These are phyloP conservation scores for Fusarium begoniae DNA, from an alignment of 2,329 filamentous ascomycete genomes.

Conservation along the genomic window DNA sequence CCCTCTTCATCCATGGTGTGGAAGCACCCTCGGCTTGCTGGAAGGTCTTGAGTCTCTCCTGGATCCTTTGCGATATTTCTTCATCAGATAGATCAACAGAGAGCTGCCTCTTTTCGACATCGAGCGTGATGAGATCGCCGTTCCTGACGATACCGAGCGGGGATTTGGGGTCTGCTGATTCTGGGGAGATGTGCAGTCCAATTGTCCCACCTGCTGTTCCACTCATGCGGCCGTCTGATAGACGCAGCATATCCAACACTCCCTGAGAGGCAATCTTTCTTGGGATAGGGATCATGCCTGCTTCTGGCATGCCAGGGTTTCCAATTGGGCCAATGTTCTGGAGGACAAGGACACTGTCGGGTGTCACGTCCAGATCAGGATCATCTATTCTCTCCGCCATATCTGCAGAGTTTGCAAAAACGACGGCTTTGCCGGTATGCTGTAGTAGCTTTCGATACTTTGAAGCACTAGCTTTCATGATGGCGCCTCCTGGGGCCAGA, in stretches of 20 bases:
- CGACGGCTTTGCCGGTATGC: constrained; percentile 61
- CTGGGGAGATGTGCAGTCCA: constrained; percentile 86
- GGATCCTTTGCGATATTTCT: constrained; percentile 71
- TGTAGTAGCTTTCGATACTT: constrained; percentile 72
- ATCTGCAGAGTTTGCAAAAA: constrained; percentile 81
- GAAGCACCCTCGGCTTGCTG: constrained; percentile 40
- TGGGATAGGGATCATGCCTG: constrained; percentile 70
- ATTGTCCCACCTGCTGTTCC: constrained; percentile 92
- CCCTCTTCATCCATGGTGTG: constrained; percentile 1
- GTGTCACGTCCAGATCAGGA: constrained; percentile 68
- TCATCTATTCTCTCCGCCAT: constrained; percentile 71
- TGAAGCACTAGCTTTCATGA: constrained; percentile 87
- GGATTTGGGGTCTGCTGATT: constrained; percentile 79
- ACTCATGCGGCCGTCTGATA: constrained; percentile 88
- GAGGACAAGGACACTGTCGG: constrained; percentile 76
- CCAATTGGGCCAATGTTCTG: constrained; percentile 91
- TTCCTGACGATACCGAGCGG: constrained; percentile 80
- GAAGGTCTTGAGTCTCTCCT: constrained; percentile 63
- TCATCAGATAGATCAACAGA: constrained; percentile 70
- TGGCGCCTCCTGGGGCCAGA: constrained; percentile 81
- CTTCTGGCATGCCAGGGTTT: constrained; percentile 93
- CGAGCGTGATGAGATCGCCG: constrained; percentile 82
- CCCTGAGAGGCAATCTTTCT: constrained; percentile 81
- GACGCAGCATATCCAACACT: constrained; percentile 80
- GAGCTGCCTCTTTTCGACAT: constrained; percentile 72